phyloP scores from a whole-genome alignment of 257 asterid genomes.

The Solanum arcanum region DNA sequence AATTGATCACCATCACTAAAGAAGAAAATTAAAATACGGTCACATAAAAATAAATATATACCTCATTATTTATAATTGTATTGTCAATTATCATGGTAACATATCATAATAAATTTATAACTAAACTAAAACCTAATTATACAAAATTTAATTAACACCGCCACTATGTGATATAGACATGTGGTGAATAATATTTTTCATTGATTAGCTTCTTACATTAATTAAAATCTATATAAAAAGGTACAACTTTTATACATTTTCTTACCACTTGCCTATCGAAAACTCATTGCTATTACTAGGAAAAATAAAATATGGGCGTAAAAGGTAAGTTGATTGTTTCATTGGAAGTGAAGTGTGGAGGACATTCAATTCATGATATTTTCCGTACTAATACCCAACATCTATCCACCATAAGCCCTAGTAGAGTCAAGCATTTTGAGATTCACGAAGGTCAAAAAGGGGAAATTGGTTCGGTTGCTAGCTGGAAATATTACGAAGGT shows the following conservation, averaged over 20 bases:
- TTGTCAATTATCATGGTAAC: no score
- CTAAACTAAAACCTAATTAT: no score
- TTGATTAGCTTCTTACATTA: neutral
- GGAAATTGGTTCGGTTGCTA: neutral
- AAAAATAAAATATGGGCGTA: neutral
- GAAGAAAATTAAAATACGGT: no score
- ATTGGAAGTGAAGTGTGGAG: neutral
- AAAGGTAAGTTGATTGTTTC: neutral
- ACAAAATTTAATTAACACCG: no score
- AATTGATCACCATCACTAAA: no score
- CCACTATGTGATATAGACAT: no score
- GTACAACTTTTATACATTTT: neutral
- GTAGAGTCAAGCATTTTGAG: neutral
- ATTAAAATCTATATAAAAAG: neutral
- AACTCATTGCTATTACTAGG: neutral
- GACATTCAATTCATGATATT: neutral
- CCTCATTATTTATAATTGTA: no score
- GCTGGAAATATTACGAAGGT: neutral
- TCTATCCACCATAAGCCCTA: neutral
- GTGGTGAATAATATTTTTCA: no score
- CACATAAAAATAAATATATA: no score
- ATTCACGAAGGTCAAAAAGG: neutral
- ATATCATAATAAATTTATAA: no score
- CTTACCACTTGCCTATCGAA: neutral
- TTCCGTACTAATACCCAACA: neutral